phyloP scores from a whole-genome alignment of 2,329 filamentous ascomycete species.

The Aspergillus sojae region DNA sequence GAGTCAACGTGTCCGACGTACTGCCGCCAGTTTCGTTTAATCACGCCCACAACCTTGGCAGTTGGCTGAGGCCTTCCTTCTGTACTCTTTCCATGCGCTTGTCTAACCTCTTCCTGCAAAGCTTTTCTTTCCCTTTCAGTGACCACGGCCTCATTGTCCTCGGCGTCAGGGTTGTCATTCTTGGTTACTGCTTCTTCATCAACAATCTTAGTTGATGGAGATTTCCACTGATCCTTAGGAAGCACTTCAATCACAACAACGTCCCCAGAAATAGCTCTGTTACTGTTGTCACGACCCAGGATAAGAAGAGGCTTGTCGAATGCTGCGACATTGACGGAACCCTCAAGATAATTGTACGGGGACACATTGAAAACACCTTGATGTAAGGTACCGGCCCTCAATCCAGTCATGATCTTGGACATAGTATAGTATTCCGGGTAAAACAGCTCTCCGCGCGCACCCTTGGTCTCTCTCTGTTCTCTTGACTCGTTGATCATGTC shows the following conservation, averaged over 20 bases:
- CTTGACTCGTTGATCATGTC: slow-evolving; percentile 89
- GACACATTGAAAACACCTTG: slow-evolving; percentile 96
- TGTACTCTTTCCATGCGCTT: slow-evolving; percentile 72
- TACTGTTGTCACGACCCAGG: slow-evolving; percentile 92
- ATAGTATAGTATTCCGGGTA: slow-evolving; percentile 89
- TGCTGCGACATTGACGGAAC: slow-evolving; percentile 82
- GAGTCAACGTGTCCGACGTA: slow-evolving; percentile 95
- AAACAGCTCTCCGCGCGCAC: slow-evolving; percentile 69
- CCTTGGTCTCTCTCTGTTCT: slow-evolving; percentile 66
- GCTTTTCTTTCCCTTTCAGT: slow-evolving; percentile 84
- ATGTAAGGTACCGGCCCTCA: slow-evolving; percentile 85
- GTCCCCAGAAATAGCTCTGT: slow-evolving; percentile 88
- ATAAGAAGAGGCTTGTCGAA: slow-evolving; percentile 89
- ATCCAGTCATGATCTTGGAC: slow-evolving; percentile 91
- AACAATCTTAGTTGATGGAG: slow-evolving; percentile 90
- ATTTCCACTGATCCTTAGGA: slow-evolving; percentile 95
- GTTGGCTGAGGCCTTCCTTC: slow-evolving; percentile 87
- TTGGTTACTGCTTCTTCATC: slow-evolving; percentile 90
- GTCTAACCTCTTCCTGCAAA: slow-evolving; percentile 87
- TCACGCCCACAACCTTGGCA: slow-evolving; percentile 84
- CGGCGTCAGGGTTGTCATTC: slow-evolving; percentile 89
- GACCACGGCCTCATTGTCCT: slow-evolving; percentile 74
- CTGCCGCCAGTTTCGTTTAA: slow-evolving; percentile 97
- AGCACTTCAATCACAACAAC: slow-evolving; percentile 90
- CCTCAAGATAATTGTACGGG: slow-evolving; percentile 96